Evolutionary conservation across 345 rosid genomes (phyloP), one percentile per base, ranked within the genome.

Genomic region (Bruguiera sexangula): DNA sequence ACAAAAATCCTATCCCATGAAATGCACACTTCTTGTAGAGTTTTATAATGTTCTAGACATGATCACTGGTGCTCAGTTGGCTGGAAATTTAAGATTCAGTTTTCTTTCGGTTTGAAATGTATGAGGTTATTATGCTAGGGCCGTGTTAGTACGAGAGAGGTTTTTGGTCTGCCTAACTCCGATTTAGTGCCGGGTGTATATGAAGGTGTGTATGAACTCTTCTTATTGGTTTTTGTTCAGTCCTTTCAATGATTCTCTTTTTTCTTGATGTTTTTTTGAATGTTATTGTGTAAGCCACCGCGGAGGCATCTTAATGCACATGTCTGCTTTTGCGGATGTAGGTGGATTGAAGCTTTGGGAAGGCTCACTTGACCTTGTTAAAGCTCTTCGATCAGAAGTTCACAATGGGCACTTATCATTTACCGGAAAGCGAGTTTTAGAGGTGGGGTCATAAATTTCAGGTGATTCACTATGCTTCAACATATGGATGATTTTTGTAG

Each of bases 261-360:
- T 54, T 50, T n/a, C 43, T 36, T 5, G 18, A 9, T 39, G 0
- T 53, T 6, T 78, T 8, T 46, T 8, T 21, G 37, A 34, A 48
- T 46, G 2, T 10, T 9, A 39, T n/a, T 66, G 7, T 30, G 60
- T 4, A 15, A n/a, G 10, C 9, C n/a, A 53, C 1, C 0, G 31
- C 9, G 30, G 60, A 43, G 50, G 50, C 18, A 13, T 43, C 50
- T 43, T 43, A 43, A 43, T 43, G 50, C 50, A 13, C 18, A 13
- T 27, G 16, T 57, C 72, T 34, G 36, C 20, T 27, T 7, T 67
- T 39, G 37, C 48, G 31, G 32, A 57, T 61, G 34, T 74, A 95
- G 99, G 99, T 0, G 99, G 99, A 43, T 85, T 95, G 65, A 95
- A 95, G 84, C 88, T 95, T 43, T 92, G 99, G 97, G 99, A 95